A percentile compares a stretch with the other conserved stretches of the same genome.
Evolutionary conservation across 1,284 basidiomycete species (phyloP).

Genomic region (Apiotrichum laibachii): DNA sequence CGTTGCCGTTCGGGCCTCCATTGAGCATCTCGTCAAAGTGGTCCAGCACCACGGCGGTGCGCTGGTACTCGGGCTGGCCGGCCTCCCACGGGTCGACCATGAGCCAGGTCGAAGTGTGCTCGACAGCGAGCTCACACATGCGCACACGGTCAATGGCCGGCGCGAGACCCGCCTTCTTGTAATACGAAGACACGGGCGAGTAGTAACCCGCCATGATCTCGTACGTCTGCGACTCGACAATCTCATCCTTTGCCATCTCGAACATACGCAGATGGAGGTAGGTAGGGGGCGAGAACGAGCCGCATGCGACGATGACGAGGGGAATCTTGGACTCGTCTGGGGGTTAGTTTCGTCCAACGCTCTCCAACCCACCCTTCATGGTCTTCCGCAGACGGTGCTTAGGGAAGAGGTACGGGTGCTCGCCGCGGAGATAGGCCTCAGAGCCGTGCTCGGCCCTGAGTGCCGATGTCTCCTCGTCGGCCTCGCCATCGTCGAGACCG

Average conservation of each 20-base stretch:
- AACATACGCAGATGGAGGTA: constrained; percentile 78
- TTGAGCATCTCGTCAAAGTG: constrained; percentile 95
- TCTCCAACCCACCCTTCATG: constrained; percentile 49
- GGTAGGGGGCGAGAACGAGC: constrained; percentile 58
- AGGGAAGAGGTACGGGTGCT: constrained; percentile 49
- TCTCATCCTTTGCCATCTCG: constrained; percentile 95
- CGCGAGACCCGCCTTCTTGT: constrained; percentile 84
- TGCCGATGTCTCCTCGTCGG: constrained; percentile 47
- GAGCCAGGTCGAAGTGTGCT: constrained; percentile 58
- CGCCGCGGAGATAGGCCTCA: constrained; percentile 42
- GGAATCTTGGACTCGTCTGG: constrained; percentile 54
- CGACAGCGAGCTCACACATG: constrained; percentile 83
- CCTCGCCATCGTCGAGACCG: constrained; percentile 50
- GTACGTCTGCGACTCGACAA: constrained; percentile 85
- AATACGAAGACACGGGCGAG: constrained; percentile 85
- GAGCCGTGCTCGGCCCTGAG: constrained; percentile 40
- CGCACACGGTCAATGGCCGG: constrained; percentile 75
- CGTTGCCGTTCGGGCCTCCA: constrained; percentile 51
- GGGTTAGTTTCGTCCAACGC: background rate
- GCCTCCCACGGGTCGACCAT: constrained; percentile 99
- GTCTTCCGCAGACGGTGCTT: constrained; percentile 48
- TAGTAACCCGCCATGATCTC: constrained; percentile 93
- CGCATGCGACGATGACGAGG: constrained; percentile 57
- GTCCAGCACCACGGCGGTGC: constrained; percentile 92
- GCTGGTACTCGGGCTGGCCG: constrained; percentile 82